phyloP scores from a whole-genome alignment of 345 rosid species.

The Populus pruinosa region DNA sequence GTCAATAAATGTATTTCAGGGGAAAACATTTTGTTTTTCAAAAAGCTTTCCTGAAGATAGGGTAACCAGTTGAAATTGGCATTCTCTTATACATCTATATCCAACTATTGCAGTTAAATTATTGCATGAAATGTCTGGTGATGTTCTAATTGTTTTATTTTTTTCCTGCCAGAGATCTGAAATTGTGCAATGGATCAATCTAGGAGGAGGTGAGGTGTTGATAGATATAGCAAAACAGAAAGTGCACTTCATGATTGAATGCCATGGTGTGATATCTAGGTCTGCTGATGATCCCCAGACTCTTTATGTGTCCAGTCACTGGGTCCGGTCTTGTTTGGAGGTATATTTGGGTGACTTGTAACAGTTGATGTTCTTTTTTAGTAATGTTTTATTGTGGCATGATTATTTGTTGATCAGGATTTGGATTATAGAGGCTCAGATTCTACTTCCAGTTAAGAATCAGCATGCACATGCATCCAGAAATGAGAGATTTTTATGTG shows the following conservation, averaged over 20 bases:
- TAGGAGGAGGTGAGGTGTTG: slow-evolving; percentile 83
- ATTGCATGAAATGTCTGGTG: neutral
- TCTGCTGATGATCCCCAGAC: slow-evolving; percentile 28
- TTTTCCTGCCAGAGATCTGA: slow-evolving; percentile 61
- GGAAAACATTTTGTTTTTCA: slow-evolving; percentile 76
- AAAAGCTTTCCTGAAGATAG: slow-evolving; percentile 71
- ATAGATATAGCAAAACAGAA: slow-evolving; percentile 31
- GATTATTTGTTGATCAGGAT: neutral
- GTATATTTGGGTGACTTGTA: slow-evolving; percentile 30
- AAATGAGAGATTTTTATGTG: neutral
- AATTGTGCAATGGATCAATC: slow-evolving; percentile 74
- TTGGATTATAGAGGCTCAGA: neutral
- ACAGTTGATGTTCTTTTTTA: neutral
- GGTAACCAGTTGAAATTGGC: slow-evolving; percentile 47
- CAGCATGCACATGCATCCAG: neutral
- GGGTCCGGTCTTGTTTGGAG: slow-evolving; percentile 92
- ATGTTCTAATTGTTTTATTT: slow-evolving; percentile 1
- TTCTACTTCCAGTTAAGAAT: neutral
- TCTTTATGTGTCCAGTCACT: slow-evolving; percentile 79
- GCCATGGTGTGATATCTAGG: slow-evolving; percentile 57
- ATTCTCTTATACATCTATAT: neutral
- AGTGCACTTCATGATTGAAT: slow-evolving; percentile 60
- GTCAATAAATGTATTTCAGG: slow-evolving; percentile 50
- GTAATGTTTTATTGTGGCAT: neutral
- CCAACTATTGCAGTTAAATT: neutral